A percentile compares a stretch with the other conserved stretches of the same genome.
Conservation (phyloP, 1,139 yeast genomes). For the Taphrina flavorubra region DNA sequence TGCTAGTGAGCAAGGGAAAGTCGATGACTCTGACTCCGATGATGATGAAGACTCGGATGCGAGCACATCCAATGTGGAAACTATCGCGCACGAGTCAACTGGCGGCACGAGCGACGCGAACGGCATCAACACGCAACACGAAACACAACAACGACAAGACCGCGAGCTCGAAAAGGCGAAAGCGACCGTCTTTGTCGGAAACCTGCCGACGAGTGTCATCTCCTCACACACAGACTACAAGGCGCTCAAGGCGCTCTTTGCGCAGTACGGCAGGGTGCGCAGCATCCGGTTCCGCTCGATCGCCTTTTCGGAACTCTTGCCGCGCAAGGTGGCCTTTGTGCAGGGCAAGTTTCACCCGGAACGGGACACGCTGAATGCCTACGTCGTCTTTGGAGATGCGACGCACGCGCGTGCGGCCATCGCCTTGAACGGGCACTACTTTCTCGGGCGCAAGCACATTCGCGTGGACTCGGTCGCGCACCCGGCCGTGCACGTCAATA, state of each 20-base stretch:
- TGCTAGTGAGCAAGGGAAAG: conserved; percentile 35
- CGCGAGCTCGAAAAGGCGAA: conserved; percentile 82
- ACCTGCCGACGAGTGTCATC: conserved; percentile 70
- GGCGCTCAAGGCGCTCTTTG: conserved; percentile 44
- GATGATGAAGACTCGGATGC: conserved; percentile 43
- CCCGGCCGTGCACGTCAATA: conserved; percentile 79
- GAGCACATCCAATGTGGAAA: too few species aligned
- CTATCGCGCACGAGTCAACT: neutral
- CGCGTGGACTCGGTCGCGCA: conserved; percentile 92
- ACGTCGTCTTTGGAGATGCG: conserved; percentile 71
- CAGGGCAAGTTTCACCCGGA: conserved; percentile 76
- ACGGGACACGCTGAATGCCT: conserved; percentile 84
- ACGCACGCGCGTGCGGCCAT: conserved; percentile 62
- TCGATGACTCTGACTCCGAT: conserved; percentile 44
- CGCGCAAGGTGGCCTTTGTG: conserved; percentile 90
- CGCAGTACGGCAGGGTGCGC: conserved; percentile 64
- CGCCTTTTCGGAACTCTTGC: conserved; percentile 84
- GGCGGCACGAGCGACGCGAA: neutral
- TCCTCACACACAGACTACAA: conserved; percentile 59
- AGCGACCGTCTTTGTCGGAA: conserved; percentile 87
- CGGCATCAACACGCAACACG: conserved; percentile 43
- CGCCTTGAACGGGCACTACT: conserved; percentile 68
- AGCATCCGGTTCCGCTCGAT: conserved; percentile 90
- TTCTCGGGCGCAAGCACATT: conserved; percentile 69
- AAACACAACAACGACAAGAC: conserved; percentile 64